phyloP scores from a whole-genome alignment of 768 basidiomycete genomes.

The Russula griseocarnosa region DNA sequence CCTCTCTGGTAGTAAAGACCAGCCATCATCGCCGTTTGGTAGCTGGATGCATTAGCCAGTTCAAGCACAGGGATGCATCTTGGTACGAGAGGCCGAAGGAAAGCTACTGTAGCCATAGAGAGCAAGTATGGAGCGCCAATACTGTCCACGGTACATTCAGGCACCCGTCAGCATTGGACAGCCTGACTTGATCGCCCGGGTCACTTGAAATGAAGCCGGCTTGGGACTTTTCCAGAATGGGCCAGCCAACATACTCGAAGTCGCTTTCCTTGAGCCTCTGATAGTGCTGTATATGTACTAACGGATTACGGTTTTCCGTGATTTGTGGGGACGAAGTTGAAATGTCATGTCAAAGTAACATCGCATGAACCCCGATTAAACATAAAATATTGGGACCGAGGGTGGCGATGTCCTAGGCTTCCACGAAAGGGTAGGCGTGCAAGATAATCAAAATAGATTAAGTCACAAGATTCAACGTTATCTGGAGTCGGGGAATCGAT shows the following conservation, averaged over 20 bases:
- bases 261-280: neutral
- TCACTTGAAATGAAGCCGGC: neutral
- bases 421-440: neutral
- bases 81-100: neutral
- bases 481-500: neutral
- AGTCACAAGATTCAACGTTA: slow-evolving; percentile 1
- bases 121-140: neutral
- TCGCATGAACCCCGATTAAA: neutral
- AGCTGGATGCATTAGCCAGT: neutral
- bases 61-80: neutral
- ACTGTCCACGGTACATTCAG: neutral
- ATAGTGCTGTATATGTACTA: no score
- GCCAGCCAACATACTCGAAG: neutral
- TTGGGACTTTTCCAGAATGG: neutral
- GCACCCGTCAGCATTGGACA: neutral
- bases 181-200: neutral
- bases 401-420: neutral
- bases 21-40: neutral
- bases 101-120: neutral
- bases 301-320: no score
- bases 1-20: neutral
- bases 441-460: neutral
- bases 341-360: neutral
- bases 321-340: neutral
- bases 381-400: neutral